Evolutionary conservation across 805 yeast species (phyloP), one percentile per base, ranked within the genome.

Genomic region (Candida schatavii): DNA sequence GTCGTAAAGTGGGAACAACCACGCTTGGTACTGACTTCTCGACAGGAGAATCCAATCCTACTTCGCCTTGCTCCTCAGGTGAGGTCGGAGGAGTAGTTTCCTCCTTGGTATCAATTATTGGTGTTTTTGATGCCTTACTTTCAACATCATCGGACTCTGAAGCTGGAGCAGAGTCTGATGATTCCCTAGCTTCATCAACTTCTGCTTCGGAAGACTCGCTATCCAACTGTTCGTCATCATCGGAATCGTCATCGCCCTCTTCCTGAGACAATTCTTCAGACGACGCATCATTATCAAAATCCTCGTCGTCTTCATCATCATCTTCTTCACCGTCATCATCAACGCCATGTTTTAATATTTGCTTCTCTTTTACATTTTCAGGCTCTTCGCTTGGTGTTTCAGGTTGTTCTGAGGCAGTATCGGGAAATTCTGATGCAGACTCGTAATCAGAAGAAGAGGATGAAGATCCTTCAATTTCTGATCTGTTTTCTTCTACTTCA

Each of bases 81-180:
- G 66, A 61, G 2, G 65, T 61, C n/a, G 66, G 64, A 4, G 66
- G 68, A 5, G 66, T 58, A n/a, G 48, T 28, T 10, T 23, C 29
- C 20, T 35, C 29, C 25, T 26, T 35, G 20, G n/a, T 18, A 10
- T 5, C 14, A 7, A 18, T 14, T 10, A 6, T 23, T 7, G 37
- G 37, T 37, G 9, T 5, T 7, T 6, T 30, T 14, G 7, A 26
- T 35, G 15, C 27, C 11, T 7, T 23, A 11, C 27, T 23, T 23
- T 23, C 11, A 7, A 23, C 27, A 11, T 23, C 27, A 11, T 23
- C 27, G 10, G 40, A 37, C 11, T 21, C 32, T 6, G 15, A 14
- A 30, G 20, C 35, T 28, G 40, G 29, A 15, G 19, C 35, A 5
- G 40, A 37, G 5, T 29, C 40, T 6, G 40, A 27, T 4, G 35